These are phyloP conservation scores for Alternaria triticina DNA, from an alignment of 2,329 filamentous ascomycete species.

Conservation along the genomic window DNA sequence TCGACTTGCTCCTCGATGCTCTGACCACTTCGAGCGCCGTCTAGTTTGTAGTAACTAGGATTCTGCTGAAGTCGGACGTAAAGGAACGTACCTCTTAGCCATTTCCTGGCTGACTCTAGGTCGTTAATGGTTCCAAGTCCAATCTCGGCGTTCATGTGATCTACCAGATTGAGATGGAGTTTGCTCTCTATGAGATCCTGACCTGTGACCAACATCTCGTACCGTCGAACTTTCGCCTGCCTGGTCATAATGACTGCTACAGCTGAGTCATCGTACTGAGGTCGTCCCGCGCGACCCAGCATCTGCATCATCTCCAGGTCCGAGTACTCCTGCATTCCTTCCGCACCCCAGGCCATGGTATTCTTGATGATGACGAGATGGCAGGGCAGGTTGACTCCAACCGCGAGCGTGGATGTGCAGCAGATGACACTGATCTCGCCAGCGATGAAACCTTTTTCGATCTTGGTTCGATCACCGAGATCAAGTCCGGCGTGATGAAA, in stretches of 20 bases:
- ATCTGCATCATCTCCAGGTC: conserved; percentile 91
- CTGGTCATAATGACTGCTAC: conserved; percentile 81
- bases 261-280: conserved; percentile 80
- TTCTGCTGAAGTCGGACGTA: conserved; percentile 76
- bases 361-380: conserved; percentile 85
- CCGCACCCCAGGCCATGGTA: conserved; percentile 66
- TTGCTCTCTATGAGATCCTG: conserved; percentile 77
- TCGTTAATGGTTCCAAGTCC: conserved; percentile 74
- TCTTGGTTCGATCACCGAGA: conserved; percentile 64
- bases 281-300: conserved; percentile 82
- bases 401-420: conserved; percentile 83
- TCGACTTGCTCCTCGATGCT: conserved; percentile 70
- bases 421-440: conserved; percentile 82
- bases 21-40: conserved; percentile 56
- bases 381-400: conserved; percentile 83
- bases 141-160: conserved; percentile 85
- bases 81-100: conserved; percentile 80
- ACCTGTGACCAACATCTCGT: conserved; percentile 76
- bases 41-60: conserved; percentile 72
- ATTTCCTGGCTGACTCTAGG: conserved; percentile 69
- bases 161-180: conserved; percentile 78
- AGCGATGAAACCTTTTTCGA: conserved; percentile 72
- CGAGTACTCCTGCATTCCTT: conserved; percentile 71
- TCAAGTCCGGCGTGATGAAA: conserved; percentile 84
- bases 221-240: conserved; percentile 67